Conservation (phyloP, 139 green algal genomes). For the Trebouxia sp. region DNA sequence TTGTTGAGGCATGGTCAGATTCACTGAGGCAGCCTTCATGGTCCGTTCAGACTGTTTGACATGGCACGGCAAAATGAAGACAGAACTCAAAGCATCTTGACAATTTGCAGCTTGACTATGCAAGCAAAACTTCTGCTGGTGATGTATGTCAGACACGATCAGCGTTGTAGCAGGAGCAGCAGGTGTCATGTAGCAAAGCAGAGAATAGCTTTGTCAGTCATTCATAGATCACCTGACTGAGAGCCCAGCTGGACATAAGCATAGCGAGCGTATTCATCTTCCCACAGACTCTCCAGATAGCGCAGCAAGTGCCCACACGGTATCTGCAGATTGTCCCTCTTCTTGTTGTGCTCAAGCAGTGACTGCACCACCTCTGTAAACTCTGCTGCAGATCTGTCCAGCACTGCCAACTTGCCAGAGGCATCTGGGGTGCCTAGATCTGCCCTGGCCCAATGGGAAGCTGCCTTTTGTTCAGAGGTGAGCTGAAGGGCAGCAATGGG, state of each 20-base stretch:
- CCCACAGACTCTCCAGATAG: neutral
- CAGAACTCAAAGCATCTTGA: no score
- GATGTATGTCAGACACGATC: no score
- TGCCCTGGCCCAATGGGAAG: neutral
- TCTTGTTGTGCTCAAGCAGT: constrained; percentile 1
- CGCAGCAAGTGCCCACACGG: constrained; percentile 1
- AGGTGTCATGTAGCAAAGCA: no score
- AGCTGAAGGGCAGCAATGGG: neutral
- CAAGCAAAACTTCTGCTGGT: no score
- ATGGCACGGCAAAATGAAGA: no score
- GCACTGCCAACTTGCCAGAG: neutral
- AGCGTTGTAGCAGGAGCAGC: no score
- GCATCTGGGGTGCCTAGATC: neutral
- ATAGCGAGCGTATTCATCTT: neutral
- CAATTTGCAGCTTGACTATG: no score
- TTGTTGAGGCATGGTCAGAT: no score
- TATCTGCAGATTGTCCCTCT: neutral
- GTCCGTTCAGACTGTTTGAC: no score
- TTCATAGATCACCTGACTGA: no score
- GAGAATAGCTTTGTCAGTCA: no score
- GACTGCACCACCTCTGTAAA: neutral
- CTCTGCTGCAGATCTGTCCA: neutral
- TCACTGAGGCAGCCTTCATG: no score
- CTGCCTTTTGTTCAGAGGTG: neutral
- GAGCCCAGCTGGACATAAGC: neutral